These are phyloP conservation scores for Hypseocharis bilobata DNA, from an alignment of 441 rosid species.

Conservation along the genomic window DNA sequence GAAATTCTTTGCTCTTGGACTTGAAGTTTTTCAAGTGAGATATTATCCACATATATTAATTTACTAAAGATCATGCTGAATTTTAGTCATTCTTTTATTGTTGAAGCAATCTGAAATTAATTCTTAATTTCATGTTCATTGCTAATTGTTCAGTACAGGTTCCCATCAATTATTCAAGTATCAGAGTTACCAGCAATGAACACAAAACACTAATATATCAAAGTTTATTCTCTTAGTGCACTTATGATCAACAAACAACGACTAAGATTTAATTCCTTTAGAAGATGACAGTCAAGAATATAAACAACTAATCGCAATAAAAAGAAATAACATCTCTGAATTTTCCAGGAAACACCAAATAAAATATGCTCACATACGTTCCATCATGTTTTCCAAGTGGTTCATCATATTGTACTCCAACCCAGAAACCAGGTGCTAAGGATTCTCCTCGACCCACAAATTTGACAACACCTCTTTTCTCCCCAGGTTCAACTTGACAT, in stretches of 20 bases:
- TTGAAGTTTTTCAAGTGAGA: too few relatives aligned
- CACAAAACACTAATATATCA: not conserved
- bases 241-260: not conserved
- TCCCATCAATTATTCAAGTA: not conserved
- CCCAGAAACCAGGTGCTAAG: slow-evolving; percentile 81
- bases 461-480: slow-evolving; percentile 80
- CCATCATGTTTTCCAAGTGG: slow-evolving; percentile 95
- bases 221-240: not conserved
- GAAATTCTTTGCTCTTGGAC: too few relatives aligned
- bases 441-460: slow-evolving; percentile 76
- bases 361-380: slow-evolving; percentile 41
- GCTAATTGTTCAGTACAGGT: not conserved
- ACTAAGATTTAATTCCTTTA: not conserved
- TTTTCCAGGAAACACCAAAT: not conserved
- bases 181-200: not conserved
- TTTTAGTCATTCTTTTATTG: not conserved
- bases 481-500: slow-evolving; percentile 93
- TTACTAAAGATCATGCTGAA: not conserved
- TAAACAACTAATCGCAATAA: not conserved
- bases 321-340: not conserved
- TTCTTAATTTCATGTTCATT: not conserved
- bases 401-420: slow-evolving; percentile 88
- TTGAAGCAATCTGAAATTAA: not conserved
- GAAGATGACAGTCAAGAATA: not conserved
- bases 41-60: too few relatives aligned